Evolutionary conservation across 495 filamentous ascomycete genomes (phyloP), one percentile per base, ranked within the genome.

Genomic region (Pyrenula aspistea): DNA sequence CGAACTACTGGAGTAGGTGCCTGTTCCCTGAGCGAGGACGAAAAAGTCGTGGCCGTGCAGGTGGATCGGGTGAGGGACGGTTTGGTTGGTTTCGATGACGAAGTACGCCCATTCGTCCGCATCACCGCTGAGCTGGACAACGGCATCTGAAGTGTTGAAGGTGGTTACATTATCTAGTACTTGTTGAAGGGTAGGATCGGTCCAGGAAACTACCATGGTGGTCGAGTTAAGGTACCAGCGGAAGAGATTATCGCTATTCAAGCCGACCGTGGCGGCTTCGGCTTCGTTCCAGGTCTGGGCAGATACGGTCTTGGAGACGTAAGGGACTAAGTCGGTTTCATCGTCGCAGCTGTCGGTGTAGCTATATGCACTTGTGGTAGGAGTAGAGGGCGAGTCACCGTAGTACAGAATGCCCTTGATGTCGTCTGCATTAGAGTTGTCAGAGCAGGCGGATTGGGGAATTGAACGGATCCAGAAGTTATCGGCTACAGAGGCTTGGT

Each of bases 381-480:
- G 55, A 12, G 60, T 66, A 51, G 23, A 69, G 49, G 49, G 78
- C 60, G 12, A 73, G 70, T 20, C 73, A 72, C 73, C 61, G 23
- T 84, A 88, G 54, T 77, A 67, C 2, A 85, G 58, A n/a, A 87
- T 83, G 3, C 80, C 83, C 22, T 60, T 70, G 61, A 82, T 83
- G 57, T 81, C 73, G 23, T 73, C 69, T 4, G 15, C 8, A 15
- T 8, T 8, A 42, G 4, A 8, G 8, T 8, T 19, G 8, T 52
- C 8, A 19, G 8, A 8, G 50, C 50, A 52, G 25, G 76, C 77
- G 10, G 65, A 59, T 23, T 74, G 66, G 58, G 70, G 11, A 11
- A 19, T 48, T 21, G 22, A 4, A 22, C 83, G 76, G 49, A 87
- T 73, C 86, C 86, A 90, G 70, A 84, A 89, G 61, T 80, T 77